Evolutionary conservation across 2,329 filamentous ascomycete genomes (phyloP), one percentile per base, ranked within the genome.

Genomic region (Alternaria triticimaculans): DNA sequence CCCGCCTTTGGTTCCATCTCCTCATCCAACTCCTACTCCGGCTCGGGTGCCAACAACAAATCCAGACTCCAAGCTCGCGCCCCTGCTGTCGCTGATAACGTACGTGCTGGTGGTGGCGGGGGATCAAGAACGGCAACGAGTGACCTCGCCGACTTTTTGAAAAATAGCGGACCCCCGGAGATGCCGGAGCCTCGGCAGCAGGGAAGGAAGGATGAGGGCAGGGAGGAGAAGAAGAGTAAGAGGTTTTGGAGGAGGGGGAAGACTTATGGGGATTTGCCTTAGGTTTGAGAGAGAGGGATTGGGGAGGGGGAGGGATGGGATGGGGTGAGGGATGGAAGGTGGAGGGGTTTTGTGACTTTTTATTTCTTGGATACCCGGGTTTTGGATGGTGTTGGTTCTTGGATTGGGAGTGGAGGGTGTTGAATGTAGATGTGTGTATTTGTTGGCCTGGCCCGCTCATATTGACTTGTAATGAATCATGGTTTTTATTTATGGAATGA

Each of bases 111-210:
- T 37, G 33, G 30, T 11, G 20, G 26, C 2, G 21, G n/a, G 5
- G n/a, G 43, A 10, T 67, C 65, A 0, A 72, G 77, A 18, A 76
- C 77, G 7, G 74, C 71, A 1, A 82, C 80, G 3, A 78, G 76
- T 43, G 81, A 83, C 59, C 71, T 83, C 30, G 82, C 81, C 3
- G 81, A 83, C 57, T 84, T 84, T 64, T 62, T 84, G 43, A 76
- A 76, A 30, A 80, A 77, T 28, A 81, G 78, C 1, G 82, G 80
- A 0, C 82, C 82, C 0, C 77, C 77, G 4, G 76, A 78, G 41
- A 69, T 72, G 8, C 28, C 66, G 2, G 56, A 62, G 20, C 37
- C 55, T 5, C 46, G 28, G 7, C 63, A 56, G 18, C 60, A 64
- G 3, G 58, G 28, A 2, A 66, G 62, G 44, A 77, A 74, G 55